phyloP scores from a whole-genome alignment of 2,329 filamentous ascomycete species.

The Lachnellula cervina region DNA sequence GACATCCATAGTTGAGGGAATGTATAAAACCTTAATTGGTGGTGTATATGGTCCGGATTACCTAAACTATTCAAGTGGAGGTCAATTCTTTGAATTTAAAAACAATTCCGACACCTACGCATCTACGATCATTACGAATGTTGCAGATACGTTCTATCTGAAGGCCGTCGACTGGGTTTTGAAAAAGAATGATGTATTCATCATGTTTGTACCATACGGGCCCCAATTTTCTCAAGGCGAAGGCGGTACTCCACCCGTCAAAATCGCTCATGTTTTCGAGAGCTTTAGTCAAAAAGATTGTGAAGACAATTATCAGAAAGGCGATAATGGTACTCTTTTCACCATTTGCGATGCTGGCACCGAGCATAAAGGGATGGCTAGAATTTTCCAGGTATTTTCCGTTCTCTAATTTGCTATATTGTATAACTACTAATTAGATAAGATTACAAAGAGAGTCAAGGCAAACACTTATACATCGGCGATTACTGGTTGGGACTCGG shows the following conservation, averaged over 20 bases:
- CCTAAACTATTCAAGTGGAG: neutral
- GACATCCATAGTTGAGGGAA: neutral
- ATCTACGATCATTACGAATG: neutral
- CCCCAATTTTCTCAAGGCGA: neutral
- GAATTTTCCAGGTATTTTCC: neutral
- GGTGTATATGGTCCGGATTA: neutral
- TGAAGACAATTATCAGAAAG: neutral
- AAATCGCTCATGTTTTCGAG: neutral
- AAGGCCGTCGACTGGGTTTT: neutral
- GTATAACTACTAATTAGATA: neutral
- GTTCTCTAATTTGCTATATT: neutral
- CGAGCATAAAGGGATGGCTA: neutral
- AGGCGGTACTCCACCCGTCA: no score
- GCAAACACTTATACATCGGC: neutral
- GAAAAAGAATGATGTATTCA: neutral
- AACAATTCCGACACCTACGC: no score
- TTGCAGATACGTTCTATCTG: neutral
- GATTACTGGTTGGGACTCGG: neutral
- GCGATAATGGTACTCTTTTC: neutral
- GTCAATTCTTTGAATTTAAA: no score
- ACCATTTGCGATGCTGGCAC: neutral
- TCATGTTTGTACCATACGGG: neutral
- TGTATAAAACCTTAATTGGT: neutral
- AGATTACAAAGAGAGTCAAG: neutral
- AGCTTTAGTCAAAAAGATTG: neutral